Conservation (phyloP, 2,329 filamentous ascomycete species). For the Furcasterigmium sp. region DNA sequence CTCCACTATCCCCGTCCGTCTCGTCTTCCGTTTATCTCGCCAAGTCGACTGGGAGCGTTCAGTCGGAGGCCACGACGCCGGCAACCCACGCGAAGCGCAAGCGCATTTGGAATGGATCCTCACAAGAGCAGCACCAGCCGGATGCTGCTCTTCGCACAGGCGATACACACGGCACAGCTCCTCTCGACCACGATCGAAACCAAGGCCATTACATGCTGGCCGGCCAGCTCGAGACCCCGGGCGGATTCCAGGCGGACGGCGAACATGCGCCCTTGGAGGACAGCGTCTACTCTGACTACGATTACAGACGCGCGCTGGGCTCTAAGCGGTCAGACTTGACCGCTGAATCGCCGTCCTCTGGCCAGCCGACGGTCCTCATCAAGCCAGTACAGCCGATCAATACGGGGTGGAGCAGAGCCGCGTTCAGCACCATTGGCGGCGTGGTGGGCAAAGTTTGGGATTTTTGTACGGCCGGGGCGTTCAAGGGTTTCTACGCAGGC, state of each 20-base stretch:
- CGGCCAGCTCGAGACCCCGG: constrained; percentile 47
- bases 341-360: constrained; percentile 24
- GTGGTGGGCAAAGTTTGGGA: constrained; percentile 77
- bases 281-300: constrained; percentile 51
- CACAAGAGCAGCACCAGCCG: constrained; percentile 17
- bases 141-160: no score
- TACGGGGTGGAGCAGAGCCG: constrained; percentile 50
- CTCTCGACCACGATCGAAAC: background rate
- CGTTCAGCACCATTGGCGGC: constrained; percentile 58
- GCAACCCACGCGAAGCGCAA: constrained; percentile 41
- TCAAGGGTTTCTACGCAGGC: constrained; percentile 82
- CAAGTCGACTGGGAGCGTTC: constrained; percentile 31
- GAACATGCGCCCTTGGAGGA: constrained; percentile 37
- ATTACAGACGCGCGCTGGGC: constrained; percentile 48
- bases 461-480: constrained; percentile 71
- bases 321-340: constrained; percentile 36
- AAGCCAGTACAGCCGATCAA: constrained; percentile 20
- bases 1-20: constrained; percentile 29
- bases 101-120: constrained; percentile 21
- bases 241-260: constrained; percentile 20
- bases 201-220: constrained; percentile 41
- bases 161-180: constrained; percentile 3
- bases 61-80: constrained; percentile 26
- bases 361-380: constrained; percentile 25
- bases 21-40: constrained; percentile 21